A percentile compares a stretch with the other conserved stretches of the same genome.
Evolutionary conservation across 371 early-diverging fungal species (phyloP).

Genomic region (Mortierella sp.): DNA sequence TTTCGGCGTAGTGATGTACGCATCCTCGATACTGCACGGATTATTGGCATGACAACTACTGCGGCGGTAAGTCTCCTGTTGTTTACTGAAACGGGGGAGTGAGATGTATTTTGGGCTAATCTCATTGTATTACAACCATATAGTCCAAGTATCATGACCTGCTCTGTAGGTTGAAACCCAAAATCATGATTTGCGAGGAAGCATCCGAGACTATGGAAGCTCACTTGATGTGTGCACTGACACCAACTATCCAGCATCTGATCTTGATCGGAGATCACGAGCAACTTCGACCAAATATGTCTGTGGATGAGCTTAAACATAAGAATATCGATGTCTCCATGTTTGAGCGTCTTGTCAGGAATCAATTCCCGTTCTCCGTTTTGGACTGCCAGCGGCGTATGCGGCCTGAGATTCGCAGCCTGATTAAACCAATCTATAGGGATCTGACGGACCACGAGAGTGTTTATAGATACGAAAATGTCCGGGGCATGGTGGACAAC

Average conservation of each 20-base stretch:
- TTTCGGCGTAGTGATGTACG: constrained; percentile 58
- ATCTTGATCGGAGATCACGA: constrained; percentile 82
- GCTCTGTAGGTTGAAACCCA: constrained; percentile 62
- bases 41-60: constrained; percentile 80
- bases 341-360: constrained; percentile 76
- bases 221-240: constrained; percentile 73
- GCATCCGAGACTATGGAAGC: constrained; percentile 83
- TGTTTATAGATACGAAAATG: constrained; percentile 61
- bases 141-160: constrained; percentile 75
- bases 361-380: constrained; percentile 63
- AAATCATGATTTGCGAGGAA: constrained; percentile 78
- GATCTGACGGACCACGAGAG: constrained; percentile 63
- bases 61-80: constrained; percentile 68
- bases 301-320: constrained; percentile 63
- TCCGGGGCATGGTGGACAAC: constrained; percentile 70
- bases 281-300: constrained; percentile 73
- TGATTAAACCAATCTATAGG: constrained; percentile 69
- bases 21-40: constrained; percentile 62
- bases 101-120: neutral
- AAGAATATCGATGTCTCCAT: constrained; percentile 70
- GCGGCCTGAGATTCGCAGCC: constrained; percentile 76
- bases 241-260: constrained; percentile 69
- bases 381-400: constrained; percentile 78
- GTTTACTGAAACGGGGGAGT: neutral
- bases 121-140: neutral